These are phyloP conservation scores for Microsporum canis DNA, from an alignment of 2,329 filamentous ascomycete species.

Conservation along the genomic window DNA sequence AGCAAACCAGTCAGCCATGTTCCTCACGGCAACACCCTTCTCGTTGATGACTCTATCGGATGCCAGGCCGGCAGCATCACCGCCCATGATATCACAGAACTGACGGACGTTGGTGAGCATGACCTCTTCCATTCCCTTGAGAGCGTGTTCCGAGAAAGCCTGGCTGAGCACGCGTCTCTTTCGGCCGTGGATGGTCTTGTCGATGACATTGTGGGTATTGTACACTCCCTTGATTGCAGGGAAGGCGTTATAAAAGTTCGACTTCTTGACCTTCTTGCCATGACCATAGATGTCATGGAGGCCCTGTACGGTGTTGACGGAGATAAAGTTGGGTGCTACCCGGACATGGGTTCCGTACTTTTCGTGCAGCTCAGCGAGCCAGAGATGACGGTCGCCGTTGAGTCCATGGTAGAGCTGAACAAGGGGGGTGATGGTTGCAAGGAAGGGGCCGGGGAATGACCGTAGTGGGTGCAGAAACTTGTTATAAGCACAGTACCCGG, in stretches of 20 bases:
- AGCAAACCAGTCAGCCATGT: slow-evolving; percentile 23
- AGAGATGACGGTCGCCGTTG: slow-evolving; percentile 15
- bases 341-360: slow-evolving; percentile 48
- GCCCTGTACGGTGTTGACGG: slow-evolving; percentile 61
- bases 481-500: slow-evolving; percentile 12
- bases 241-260: slow-evolving; percentile 30
- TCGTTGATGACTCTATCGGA: slow-evolving; percentile 8
- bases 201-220: slow-evolving; percentile 18
- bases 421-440: slow-evolving; percentile 13
- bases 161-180: slow-evolving; percentile 21
- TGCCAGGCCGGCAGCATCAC: slow-evolving; percentile 14
- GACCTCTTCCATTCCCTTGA: slow-evolving; percentile 16
- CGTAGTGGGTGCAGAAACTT: slow-evolving; percentile 14
- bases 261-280: slow-evolving; percentile 21
- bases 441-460: slow-evolving; percentile 11
- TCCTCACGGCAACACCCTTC: slow-evolving; percentile 12
- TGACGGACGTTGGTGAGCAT: slow-evolving; percentile 14
- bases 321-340: slow-evolving; percentile 66
- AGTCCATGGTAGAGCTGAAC: slow-evolving; percentile 9
- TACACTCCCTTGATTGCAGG: slow-evolving; percentile 20
- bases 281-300: slow-evolving; percentile 46
- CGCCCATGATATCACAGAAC: slow-evolving; percentile 13
- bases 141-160: slow-evolving; percentile 23
- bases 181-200: slow-evolving; percentile 16
- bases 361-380: slow-evolving; percentile 11